Base-by-base conservation (phyloP, 192 early-diverging fungal species). In the Gigaspora rosea region DNA sequence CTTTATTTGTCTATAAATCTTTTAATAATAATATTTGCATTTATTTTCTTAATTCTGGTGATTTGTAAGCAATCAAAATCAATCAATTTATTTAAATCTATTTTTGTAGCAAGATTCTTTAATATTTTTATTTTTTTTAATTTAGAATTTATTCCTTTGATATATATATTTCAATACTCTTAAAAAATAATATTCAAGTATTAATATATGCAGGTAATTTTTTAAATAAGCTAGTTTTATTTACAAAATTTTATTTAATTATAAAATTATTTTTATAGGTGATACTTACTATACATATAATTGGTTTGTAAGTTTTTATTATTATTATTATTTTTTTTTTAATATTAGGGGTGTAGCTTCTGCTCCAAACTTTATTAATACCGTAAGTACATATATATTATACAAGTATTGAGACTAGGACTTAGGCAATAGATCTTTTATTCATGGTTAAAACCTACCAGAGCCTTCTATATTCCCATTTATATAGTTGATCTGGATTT, bases 261-360 rank as follows among this genome's bases (percentile, higher is more conserved):
- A 63, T 63, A 8, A 33, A n/a, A 16, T 58, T 4, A 32, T 32
- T 61, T 32, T 61, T 33, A 18, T n/a, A 10, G 96, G 97, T 50
- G 95, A 97, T 73, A 92, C 93, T 5, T 94, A 97, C 82, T 96
- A 89, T 82, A 96, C 95, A 75, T 97, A 94, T 90, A 95, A 95
- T 84, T 95, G 90, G 89, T 86, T 89, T 61, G 91, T 71, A 75
- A 69, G 80, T 69, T 20, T 16, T 27, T 18, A 52, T 52, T 46
- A 22, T 2, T 48, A n/a, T n/a, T n/a, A n/a, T n/a, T n/a, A n/a
- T n/a, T n/a, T n/a, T n/a, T n/a, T n/a, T n/a, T n/a, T n/a, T n/a
- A n/a, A n/a, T n/a, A n/a, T n/a, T n/a, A n/a, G n/a, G n/a, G n/a
- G n/a, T n/a, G n/a, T n/a, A 8, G 18, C 33, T 1, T 12, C 2